A percentile compares a stretch with the other conserved stretches of the same genome.
These are phyloP conservation scores for Vitis hybrid DNA, from an alignment of 177 flowering plant species.

Conservation along the genomic window DNA sequence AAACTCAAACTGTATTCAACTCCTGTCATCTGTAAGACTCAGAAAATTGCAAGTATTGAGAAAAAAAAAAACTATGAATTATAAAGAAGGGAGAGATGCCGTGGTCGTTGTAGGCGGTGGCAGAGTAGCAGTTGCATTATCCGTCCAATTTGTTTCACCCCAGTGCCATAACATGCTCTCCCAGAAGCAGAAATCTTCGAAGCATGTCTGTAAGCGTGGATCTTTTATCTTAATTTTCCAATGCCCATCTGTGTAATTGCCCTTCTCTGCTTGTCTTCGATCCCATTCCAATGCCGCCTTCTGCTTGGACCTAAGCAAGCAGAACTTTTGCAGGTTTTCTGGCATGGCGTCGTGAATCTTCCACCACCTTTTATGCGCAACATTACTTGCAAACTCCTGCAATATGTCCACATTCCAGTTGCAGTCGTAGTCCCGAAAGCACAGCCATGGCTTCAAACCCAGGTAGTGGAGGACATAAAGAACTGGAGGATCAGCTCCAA, in stretches of 20 bases:
- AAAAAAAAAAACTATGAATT: not conserved
- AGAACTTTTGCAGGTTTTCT: constrained; percentile 68
- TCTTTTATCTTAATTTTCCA: constrained; percentile 80
- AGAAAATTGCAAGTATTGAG: not conserved
- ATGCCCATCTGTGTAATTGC: constrained; percentile 70
- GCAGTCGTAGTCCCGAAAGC: constrained; percentile 93
- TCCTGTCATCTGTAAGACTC: not conserved
- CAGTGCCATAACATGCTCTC: constrained; percentile 95
- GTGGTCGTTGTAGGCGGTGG: constrained; percentile 34
- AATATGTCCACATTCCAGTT: constrained; percentile 85
- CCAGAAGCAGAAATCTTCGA: constrained; percentile 89
- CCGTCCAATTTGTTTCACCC: constrained; percentile 93
- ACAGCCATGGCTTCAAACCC: constrained; percentile 89
- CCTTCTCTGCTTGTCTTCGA: constrained; percentile 86
- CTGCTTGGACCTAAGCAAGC: constrained; percentile 79
- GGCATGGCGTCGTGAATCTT: constrained; percentile 92
- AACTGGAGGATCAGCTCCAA: constrained; percentile 83
- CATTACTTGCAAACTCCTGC: constrained; percentile 85
- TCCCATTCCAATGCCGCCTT: constrained; percentile 94
- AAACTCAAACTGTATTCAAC: too few relatives aligned
- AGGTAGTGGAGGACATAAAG: constrained; percentile 87
- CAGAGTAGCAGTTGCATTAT: constrained; percentile 41
- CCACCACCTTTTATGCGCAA: constrained; percentile 90
- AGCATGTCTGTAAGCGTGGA: constrained; percentile 55
- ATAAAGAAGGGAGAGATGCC: constrained; percentile 33